Conservation (phyloP, 805 yeast species). For the Pichia heedii region DNA sequence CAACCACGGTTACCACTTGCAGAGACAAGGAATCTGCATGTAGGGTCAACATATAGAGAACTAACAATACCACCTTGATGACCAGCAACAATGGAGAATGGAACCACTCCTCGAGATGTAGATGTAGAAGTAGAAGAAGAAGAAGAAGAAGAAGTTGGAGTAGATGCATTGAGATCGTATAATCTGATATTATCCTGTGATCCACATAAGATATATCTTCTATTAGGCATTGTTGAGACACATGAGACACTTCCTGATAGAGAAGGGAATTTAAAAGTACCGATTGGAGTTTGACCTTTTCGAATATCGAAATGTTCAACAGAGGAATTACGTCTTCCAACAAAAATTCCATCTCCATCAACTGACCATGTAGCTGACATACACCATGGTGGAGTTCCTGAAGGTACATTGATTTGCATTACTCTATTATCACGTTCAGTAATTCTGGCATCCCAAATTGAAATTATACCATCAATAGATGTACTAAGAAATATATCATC, state of each 20-base stretch:
- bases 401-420: constrained; percentile 35
- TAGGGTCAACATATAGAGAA: constrained; percentile 71
- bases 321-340: constrained; percentile 82
- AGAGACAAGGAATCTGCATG: constrained; percentile 79
- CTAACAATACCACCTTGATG: constrained; percentile 91
- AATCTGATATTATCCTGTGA: constrained; percentile 84
- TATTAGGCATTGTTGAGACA: constrained; percentile 72
- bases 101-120: constrained; percentile 42
- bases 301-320: constrained; percentile 69
- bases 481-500: constrained; percentile 64
- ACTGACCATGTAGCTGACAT: constrained; percentile 81
- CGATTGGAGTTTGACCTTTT: constrained; percentile 44
- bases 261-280: constrained; percentile 64
- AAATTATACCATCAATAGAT: constrained; percentile 72
- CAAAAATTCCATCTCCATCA: constrained; percentile 69
- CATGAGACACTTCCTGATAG: constrained; percentile 89
- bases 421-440: constrained; percentile 16
- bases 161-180: constrained; percentile 54
- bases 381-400: constrained; percentile 88
- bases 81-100: constrained; percentile 89
- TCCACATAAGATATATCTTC: constrained; percentile 73
- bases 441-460: constrained; percentile 72
- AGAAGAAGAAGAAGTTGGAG: too few species aligned
- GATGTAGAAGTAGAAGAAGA: too few species aligned
- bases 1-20: constrained; percentile 95